A percentile compares a stretch with the other conserved stretches of the same genome.
Conservation (phyloP, 164 flowering plant genomes). For the Macadamia integrifolia region DNA sequence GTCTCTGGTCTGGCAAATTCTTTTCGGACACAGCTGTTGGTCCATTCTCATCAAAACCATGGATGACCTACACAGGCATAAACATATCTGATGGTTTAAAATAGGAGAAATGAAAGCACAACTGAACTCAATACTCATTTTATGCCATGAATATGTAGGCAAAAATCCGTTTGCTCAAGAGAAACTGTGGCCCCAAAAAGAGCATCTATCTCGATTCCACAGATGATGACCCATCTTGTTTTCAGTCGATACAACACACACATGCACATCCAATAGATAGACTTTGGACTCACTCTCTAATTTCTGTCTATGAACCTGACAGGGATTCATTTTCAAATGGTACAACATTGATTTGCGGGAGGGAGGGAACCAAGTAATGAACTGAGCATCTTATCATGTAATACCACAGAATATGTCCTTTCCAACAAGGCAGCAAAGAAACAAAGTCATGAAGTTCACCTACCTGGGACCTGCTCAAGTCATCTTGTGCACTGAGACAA, state of each 20-base stretch:
- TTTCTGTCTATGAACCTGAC: too few species aligned
- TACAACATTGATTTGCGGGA: too few species aligned
- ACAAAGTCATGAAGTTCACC: neutral
- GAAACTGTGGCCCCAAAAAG: neutral
- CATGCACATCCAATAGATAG: neutral
- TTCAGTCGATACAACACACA: neutral
- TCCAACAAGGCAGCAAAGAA: too few species aligned
- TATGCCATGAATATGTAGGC: neutral
- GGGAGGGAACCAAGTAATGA: too few species aligned
- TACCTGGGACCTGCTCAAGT: slow-evolving; percentile 24
- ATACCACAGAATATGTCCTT: too few species aligned
- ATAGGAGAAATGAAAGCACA: neutral
- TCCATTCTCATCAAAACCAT: slow-evolving; percentile 3
- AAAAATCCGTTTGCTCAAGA: neutral
- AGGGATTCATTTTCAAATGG: too few species aligned
- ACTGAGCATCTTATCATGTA: too few species aligned
- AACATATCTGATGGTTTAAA: neutral
- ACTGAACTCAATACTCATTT: neutral
- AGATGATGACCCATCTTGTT: neutral
- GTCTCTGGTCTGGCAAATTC: neutral
- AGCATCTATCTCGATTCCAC: neutral
- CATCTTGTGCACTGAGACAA: slow-evolving; percentile 1
- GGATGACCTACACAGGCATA: slow-evolving; percentile 3
- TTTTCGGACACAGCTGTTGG: neutral
- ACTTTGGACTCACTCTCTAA: too few species aligned